Base-by-base conservation (phyloP, 2,329 filamentous ascomycete species). In the Catunica adiposa region DNA sequence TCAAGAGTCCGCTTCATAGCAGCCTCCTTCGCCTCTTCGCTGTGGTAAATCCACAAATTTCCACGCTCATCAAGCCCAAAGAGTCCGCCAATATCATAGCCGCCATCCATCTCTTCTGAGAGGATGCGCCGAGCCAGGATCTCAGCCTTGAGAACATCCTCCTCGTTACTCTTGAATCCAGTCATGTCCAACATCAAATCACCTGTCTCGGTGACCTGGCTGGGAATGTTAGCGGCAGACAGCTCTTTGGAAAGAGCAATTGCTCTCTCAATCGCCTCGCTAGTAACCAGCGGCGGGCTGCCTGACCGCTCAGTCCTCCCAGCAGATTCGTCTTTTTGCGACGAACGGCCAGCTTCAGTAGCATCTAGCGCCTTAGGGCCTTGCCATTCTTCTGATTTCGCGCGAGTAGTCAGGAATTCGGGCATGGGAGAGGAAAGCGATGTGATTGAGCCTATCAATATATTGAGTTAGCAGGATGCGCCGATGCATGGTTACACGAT, bases 41-140 rank as follows among this genome's bases (percentile, higher is more conserved):
- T 97, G 69, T 89, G 92, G 71, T 98, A 98, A 61, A 98, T 97
- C 90, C 92, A 97, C n/a, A 98, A 75, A 5, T 98, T 98, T 5
- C 92, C 92, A 58, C 92, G 82, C 64, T 94, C 89, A 65, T 98
- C 92, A 47, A 92, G 90, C 11, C 89, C 92, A 62, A 98, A 95
- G 29, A 98, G 75, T 1, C 90, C 84, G 4, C 92, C 92, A 62
- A 98, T 94, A 65, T 98, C 92, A 67, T 96, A 96, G 65, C 90
- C 89, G 22, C 89, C 92, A 63, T 95, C 86, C 14, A 97, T 71
- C 68, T 97, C 90, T 65, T 98, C 89, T 0, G 89, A 83, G 11
- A 98, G 76, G 53, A 98, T 88, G 66, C 90, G 92, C 22, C 92
- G 80, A 3, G 92, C 92, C 59, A 97, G 77, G n/a, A 94, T 81